These are phyloP conservation scores for Pyropia haitanensis DNA, from an alignment of 23 red algal species.

Conservation along the genomic window DNA sequence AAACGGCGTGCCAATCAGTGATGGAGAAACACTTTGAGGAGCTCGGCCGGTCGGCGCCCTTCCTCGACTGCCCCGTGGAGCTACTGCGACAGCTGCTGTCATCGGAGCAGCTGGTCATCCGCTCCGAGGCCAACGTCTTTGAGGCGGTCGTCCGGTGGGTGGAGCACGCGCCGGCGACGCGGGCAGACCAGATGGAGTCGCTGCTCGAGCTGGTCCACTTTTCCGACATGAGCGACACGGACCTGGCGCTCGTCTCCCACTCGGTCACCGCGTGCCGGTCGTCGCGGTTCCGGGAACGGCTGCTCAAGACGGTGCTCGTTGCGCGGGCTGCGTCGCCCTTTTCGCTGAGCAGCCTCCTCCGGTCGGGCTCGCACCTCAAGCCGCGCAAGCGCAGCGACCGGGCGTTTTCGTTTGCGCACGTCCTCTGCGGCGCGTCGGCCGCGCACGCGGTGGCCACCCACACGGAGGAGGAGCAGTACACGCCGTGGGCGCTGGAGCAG, in stretches of 20 bases:
- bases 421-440: conserved; percentile 17
- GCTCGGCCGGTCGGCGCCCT: conserved; percentile 22
- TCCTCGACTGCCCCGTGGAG: conserved; percentile 18
- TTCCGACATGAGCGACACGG: conserved; percentile 10
- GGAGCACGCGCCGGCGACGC: not conserved
- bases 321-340: no score
- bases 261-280: not conserved
- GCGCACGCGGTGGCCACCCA: not conserved
- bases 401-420: conserved; percentile 29
- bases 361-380: conserved; percentile 18
- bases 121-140: conserved; percentile 25
- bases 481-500: conserved; percentile 34
- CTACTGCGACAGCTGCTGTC: conserved; percentile 10
- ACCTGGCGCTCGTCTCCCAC: conserved; percentile 6
- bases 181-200: conserved; percentile 8
- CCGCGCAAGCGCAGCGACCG: conserved; percentile 11
- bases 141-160: conserved; percentile 36
- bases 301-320: conserved; percentile 10
- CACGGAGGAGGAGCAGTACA: conserved; percentile 45
- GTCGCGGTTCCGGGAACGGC: not conserved
- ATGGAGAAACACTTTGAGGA: conserved; percentile 50
- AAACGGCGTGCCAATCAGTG: conserved; percentile 8
- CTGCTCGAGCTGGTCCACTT: conserved; percentile 17
- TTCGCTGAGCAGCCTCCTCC: not conserved
- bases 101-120: conserved; percentile 23